A percentile compares a stretch with the other conserved stretches of the same genome.
These are phyloP conservation scores for Rhazya stricta DNA, from an alignment of 257 asterid genomes.

Conservation along the genomic window DNA sequence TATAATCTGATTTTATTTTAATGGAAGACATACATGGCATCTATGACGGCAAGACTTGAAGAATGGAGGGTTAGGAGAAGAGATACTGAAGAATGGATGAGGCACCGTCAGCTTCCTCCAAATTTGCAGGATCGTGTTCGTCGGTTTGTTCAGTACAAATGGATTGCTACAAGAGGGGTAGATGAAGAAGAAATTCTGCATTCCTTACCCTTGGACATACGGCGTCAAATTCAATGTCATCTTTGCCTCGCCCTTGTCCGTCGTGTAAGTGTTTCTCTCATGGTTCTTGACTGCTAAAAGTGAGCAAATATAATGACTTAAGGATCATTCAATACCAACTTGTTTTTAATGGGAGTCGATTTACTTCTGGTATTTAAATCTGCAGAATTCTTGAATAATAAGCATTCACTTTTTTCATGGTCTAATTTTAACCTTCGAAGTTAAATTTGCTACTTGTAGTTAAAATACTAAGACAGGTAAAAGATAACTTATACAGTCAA, in stretches of 20 bases:
- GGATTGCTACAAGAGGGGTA: conserved; percentile 88
- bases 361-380: neutral
- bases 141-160: conserved; percentile 70
- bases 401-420: neutral
- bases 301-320: neutral
- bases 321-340: neutral
- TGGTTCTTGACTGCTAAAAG: neutral
- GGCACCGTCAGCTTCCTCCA: conserved; percentile 79
- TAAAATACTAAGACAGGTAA: no score
- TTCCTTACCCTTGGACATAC: conserved; percentile 66
- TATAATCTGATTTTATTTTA: conserved; percentile 6
- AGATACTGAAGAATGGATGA: conserved; percentile 96
- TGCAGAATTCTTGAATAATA: neutral
- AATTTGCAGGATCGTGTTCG: conserved; percentile 75
- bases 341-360: neutral
- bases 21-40: conserved; percentile 72
- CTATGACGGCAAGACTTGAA: conserved; percentile 79
- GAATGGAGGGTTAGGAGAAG: conserved; percentile 81
- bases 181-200: conserved; percentile 67
- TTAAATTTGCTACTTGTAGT: neutral
- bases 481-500: neutral
- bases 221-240: conserved; percentile 77
- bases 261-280: conserved; percentile 50
- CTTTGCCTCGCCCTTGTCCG: conserved; percentile 84
- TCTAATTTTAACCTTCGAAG: neutral